Conservation (phyloP, 805 yeast species). For the Candida vartiovaarae region DNA sequence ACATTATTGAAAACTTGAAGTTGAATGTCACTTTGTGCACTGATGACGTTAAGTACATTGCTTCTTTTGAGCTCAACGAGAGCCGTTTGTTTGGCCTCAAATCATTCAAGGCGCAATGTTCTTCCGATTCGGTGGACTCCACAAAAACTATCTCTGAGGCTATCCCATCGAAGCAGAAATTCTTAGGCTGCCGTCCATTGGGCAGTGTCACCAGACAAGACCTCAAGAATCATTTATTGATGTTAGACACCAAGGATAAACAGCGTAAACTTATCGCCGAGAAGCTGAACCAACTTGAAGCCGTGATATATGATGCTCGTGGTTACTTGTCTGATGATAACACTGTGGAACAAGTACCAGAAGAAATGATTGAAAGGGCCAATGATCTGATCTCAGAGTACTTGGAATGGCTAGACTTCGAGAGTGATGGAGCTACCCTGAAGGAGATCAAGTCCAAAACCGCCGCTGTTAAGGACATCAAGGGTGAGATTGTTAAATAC, state of each 20-base stretch:
- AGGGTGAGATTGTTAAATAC: conserved; percentile 29
- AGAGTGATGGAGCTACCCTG: conserved; percentile 43
- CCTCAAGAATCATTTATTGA: conserved; percentile 41
- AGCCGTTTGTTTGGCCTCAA: conserved; percentile 45
- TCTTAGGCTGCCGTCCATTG: conserved; percentile 40
- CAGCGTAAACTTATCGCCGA: conserved; percentile 49
- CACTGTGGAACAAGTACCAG: conserved; percentile 34
- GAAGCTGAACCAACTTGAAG: conserved; percentile 63
- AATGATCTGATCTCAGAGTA: conserved; percentile 35
- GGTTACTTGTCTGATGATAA: conserved; percentile 49
- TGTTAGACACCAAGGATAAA: conserved; percentile 48
- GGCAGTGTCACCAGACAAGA: conserved; percentile 40
- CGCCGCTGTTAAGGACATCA: conserved; percentile 19
- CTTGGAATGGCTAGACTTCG: conserved; percentile 77
- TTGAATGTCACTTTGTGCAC: conserved; percentile 33
- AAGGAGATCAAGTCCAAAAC: conserved; percentile 32
- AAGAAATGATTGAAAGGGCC: conserved; percentile 30
- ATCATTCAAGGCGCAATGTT: conserved; percentile 40
- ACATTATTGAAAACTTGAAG: conserved; percentile 18
- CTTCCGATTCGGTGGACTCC: conserved; percentile 11
- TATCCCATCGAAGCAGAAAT: conserved; percentile 24
- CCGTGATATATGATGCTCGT: conserved; percentile 63
- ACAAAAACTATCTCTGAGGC: conserved; percentile 17
- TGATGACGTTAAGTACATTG: conserved; percentile 30
- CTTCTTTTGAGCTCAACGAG: conserved; percentile 37